These are phyloP conservation scores for Pleurotus citrinopileatus DNA, from an alignment of 768 basidiomycete species.

Conservation along the genomic window DNA sequence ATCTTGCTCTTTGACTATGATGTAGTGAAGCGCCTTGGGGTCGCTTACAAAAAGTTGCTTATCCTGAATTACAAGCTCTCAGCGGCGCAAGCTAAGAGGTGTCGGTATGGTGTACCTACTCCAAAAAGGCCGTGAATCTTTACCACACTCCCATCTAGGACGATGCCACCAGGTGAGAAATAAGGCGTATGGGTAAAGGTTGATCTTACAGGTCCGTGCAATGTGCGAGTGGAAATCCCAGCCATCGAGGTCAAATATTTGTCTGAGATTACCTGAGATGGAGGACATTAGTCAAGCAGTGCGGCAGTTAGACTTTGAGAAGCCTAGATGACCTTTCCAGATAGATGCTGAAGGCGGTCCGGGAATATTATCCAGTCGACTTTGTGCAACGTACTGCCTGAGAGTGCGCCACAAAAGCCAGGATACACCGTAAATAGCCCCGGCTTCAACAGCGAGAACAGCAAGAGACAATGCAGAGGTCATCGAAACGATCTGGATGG, in stretches of 20 bases:
- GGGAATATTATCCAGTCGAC: conserved; percentile 30
- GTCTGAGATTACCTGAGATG: conserved; percentile 28
- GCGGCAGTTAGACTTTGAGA: not conserved
- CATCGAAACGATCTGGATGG: not conserved
- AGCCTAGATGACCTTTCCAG: conserved; percentile 21
- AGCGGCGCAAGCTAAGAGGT: not conserved
- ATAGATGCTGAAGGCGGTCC: conserved; percentile 28
- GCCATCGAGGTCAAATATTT: conserved; percentile 28
- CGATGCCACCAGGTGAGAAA: not conserved
- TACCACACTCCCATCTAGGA: conserved; percentile 29
- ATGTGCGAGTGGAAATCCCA: conserved; percentile 36
- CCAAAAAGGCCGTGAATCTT: conserved; percentile 31
- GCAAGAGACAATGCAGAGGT: not conserved
- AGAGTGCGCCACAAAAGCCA: conserved; percentile 14
- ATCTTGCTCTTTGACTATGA: conserved; percentile 33
- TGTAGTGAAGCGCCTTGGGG: conserved; percentile 33
- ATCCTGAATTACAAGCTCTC: conserved; percentile 17
- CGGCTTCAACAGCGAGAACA: not conserved
- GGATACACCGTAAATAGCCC: conserved; percentile 9
- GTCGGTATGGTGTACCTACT: conserved; percentile 18
- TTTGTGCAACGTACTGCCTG: conserved; percentile 15
- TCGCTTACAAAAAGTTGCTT: conserved; percentile 35
- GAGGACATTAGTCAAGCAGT: not conserved
- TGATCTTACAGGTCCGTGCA: conserved; percentile 26
- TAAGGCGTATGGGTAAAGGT: not conserved